phyloP scores from a whole-genome alignment of 441 rosid genomes.

The Pelargonium australe region DNA sequence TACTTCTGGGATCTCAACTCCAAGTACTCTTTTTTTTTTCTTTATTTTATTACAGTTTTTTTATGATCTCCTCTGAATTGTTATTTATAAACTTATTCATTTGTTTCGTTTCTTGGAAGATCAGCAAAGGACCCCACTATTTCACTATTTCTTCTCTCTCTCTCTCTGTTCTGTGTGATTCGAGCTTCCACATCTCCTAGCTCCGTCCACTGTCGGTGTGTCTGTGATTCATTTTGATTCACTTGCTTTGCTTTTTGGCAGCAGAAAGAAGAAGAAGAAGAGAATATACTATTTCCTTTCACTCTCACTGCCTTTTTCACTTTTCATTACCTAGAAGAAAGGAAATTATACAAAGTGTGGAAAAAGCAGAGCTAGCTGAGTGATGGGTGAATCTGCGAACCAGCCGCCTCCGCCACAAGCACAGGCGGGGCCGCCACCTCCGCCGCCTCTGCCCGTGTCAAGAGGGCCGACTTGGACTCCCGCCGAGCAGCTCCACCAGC shows the following conservation, averaged over 20 bases:
- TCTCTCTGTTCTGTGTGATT: neutral
- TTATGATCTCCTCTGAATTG: neutral
- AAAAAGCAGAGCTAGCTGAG: neutral
- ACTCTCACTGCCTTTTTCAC: neutral
- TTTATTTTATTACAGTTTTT: neutral
- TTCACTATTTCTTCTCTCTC: neutral
- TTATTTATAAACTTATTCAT: neutral
- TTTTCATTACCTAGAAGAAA: too few relatives aligned
- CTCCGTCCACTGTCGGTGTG: neutral
- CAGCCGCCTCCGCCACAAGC: constrained; percentile 27
- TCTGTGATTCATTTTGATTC: neutral
- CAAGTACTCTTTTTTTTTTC: neutral
- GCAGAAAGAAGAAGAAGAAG: neutral
- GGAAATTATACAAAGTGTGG: too few relatives aligned
- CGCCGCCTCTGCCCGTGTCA: constrained; percentile 39
- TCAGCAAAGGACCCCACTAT: neutral
- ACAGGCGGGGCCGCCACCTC: constrained; percentile 33
- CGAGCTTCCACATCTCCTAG: neutral
- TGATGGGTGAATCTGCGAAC: constrained; percentile 10
- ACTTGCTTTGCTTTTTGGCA: neutral
- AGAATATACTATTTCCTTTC: neutral
- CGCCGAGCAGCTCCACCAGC: constrained; percentile 73
- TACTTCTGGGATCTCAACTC: neutral
- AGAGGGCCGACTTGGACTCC: constrained; percentile 74
- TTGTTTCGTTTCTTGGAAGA: neutral